A percentile compares a stretch with the other conserved stretches of the same genome.
phyloP scores from a whole-genome alignment of 75 land plant genomes.

The Picea glauca region DNA sequence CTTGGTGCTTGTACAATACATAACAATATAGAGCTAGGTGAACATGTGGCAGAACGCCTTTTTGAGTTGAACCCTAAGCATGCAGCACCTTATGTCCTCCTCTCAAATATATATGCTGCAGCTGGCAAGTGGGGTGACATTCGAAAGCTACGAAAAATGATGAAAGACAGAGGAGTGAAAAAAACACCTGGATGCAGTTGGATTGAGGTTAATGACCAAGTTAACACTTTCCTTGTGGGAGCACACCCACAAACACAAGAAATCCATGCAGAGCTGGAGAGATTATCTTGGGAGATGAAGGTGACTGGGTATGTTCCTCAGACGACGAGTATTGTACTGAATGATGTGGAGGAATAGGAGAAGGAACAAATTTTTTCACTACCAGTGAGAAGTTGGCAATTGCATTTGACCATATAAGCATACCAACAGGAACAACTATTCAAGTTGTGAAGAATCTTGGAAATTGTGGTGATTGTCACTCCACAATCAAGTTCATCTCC shows the following conservation, averaged over 20 bases:
- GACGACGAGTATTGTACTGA: constrained; percentile 8
- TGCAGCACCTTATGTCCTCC: constrained; percentile 19
- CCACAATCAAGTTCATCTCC: constrained; percentile 19
- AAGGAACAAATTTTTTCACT: constrained; percentile 7
- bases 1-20: constrained; percentile 32
- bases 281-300: constrained; percentile 12
- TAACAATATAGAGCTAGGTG: constrained; percentile 34
- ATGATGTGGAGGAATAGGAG: constrained; percentile 9
- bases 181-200: neutral
- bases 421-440: constrained; percentile 19
- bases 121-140: constrained; percentile 27
- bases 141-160: constrained; percentile 17
- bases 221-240: neutral
- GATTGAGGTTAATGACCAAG: neutral
- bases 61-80: constrained; percentile 15
- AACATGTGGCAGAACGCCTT: constrained; percentile 14
- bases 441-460: constrained; percentile 18
- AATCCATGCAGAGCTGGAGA: constrained; percentile 11
- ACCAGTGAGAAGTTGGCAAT: constrained; percentile 22
- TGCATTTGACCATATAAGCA: neutral
- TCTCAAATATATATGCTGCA: constrained; percentile 32
- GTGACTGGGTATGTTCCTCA: constrained; percentile 14
- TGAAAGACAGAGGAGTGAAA: constrained; percentile 17
- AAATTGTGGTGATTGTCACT: constrained; percentile 24
- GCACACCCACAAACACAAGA: constrained; percentile 13